Percentiles rank a stretch among this genome's conserved stretches.
phyloP scores from a whole-genome alignment of 768 basidiomycete species.

The Sporobolomyces roseus region DNA sequence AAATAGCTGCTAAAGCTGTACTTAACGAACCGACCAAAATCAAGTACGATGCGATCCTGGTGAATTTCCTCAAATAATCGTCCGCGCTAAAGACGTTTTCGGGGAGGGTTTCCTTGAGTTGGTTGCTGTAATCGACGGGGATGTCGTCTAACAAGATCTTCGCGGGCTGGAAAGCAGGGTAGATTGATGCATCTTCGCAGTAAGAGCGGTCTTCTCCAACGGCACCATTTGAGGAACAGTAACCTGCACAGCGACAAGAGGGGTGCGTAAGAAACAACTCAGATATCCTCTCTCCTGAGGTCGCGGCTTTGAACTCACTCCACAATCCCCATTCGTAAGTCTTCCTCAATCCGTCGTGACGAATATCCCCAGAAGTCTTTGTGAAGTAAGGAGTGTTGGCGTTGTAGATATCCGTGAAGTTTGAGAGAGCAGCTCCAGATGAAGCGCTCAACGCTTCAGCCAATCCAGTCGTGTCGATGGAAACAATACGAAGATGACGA shows the following conservation, averaged over 20 bases:
- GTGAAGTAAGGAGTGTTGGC: not conserved
- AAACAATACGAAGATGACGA: slow-evolving; percentile 37
- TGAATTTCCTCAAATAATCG: slow-evolving; percentile 20
- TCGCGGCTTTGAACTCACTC: slow-evolving; percentile 15
- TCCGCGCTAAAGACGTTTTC: slow-evolving; percentile 27
- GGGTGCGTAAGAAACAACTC: too few species aligned
- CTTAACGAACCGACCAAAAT: slow-evolving; percentile 19
- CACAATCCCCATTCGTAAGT: slow-evolving; percentile 32
- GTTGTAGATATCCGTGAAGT: slow-evolving; percentile 21
- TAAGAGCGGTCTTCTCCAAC: slow-evolving; percentile 26
- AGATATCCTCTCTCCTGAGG: too few species aligned
- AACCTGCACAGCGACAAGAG: too few species aligned
- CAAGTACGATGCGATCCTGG: slow-evolving; percentile 4
- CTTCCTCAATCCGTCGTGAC: slow-evolving; percentile 19
- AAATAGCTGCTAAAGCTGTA: slow-evolving; percentile 11
- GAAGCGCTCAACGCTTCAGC: slow-evolving; percentile 15
- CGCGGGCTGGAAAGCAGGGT: slow-evolving; percentile 22
- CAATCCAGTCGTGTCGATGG: slow-evolving; percentile 38
- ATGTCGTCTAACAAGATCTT: slow-evolving; percentile 22
- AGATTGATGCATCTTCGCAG: slow-evolving; percentile 20
- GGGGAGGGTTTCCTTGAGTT: slow-evolving; percentile 14
- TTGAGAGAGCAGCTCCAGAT: not conserved
- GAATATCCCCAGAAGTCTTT: not conserved
- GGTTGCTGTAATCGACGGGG: slow-evolving; percentile 9
- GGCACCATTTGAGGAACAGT: slow-evolving; percentile 32